Evolutionary conservation across 192 early-diverging fungal species (phyloP).

Genomic region (Umbelopsis sp.): DNA sequence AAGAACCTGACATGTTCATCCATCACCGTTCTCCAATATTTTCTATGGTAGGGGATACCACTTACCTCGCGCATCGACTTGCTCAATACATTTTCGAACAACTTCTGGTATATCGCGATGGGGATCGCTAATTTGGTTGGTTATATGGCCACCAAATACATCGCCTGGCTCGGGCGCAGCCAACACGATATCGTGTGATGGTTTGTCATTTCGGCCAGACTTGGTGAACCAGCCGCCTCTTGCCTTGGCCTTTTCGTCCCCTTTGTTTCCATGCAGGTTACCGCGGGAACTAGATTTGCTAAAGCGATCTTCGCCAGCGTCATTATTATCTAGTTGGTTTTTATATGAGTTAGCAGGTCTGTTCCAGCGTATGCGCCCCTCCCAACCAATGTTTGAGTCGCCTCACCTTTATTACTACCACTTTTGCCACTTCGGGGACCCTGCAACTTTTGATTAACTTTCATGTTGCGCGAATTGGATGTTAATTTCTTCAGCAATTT

Average conservation of each 20-base stretch:
- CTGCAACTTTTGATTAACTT: slow-evolving; percentile 35
- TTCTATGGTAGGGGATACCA: not conserved
- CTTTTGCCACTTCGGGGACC: not conserved
- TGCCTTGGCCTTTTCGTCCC: slow-evolving; percentile 15
- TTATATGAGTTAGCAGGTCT: no score
- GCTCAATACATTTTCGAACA: slow-evolving; percentile 68
- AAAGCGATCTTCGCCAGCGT: not conserved
- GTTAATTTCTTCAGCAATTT: slow-evolving; percentile 23
- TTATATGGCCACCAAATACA: slow-evolving; percentile 43
- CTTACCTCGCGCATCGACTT: slow-evolving; percentile 67
- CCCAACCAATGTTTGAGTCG: no score
- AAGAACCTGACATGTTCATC: no score
- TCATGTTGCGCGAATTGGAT: slow-evolving; percentile 31
- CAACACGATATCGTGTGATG: not conserved
- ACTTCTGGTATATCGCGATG: slow-evolving; percentile 54
- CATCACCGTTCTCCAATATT: not conserved
- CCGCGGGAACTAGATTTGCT: not conserved
- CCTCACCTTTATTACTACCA: not conserved
- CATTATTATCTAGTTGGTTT: not conserved
- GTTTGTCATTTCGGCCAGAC: slow-evolving; percentile 6
- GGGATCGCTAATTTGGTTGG: slow-evolving; percentile 35
- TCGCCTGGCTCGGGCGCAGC: slow-evolving; percentile 12
- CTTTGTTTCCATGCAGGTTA: not conserved
- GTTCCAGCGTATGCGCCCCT: no score
- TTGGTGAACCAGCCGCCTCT: slow-evolving; percentile 24